A percentile compares a stretch with the other conserved stretches of the same genome.
Conservation (phyloP, 1,284 basidiomycete species). For the Trametes polyzona region DNA sequence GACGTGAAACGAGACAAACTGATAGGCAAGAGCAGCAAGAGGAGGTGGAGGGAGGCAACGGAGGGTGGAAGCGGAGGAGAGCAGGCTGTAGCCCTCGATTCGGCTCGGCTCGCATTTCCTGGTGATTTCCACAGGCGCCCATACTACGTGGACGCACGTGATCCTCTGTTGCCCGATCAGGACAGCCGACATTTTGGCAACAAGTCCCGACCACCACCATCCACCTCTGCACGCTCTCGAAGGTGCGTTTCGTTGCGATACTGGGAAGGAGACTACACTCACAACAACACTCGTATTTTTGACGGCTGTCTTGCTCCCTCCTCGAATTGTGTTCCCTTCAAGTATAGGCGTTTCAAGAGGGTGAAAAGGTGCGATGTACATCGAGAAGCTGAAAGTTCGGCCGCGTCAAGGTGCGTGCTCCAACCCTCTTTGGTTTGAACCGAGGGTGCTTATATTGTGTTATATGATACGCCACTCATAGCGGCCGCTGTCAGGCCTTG, state of each 20-base stretch:
- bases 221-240: constrained; percentile 8
- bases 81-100: neutral
- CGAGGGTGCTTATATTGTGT: neutral
- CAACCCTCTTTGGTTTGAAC: neutral
- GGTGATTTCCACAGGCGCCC: constrained; percentile 24
- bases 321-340: neutral
- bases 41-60: constrained; percentile 1
- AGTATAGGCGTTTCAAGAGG: constrained; percentile 4
- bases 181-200: constrained; percentile 9
- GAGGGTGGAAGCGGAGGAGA: constrained; percentile 5
- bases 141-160: constrained; percentile 31
- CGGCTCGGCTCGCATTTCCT: constrained; percentile 9
- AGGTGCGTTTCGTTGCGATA: neutral
- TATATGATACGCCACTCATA: constrained; percentile 9
- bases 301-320: neutral
- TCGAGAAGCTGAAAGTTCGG: constrained; percentile 80
- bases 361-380: constrained; percentile 54
- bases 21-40: constrained; percentile 15
- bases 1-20: neutral
- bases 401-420: constrained; percentile 69
- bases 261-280: no score
- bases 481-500: constrained; percentile 35
- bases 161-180: constrained; percentile 7
- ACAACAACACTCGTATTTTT: neutral
- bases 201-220: constrained; percentile 9